phyloP scores from a whole-genome alignment of 768 basidiomycete genomes.

The Piloderma croceum region DNA sequence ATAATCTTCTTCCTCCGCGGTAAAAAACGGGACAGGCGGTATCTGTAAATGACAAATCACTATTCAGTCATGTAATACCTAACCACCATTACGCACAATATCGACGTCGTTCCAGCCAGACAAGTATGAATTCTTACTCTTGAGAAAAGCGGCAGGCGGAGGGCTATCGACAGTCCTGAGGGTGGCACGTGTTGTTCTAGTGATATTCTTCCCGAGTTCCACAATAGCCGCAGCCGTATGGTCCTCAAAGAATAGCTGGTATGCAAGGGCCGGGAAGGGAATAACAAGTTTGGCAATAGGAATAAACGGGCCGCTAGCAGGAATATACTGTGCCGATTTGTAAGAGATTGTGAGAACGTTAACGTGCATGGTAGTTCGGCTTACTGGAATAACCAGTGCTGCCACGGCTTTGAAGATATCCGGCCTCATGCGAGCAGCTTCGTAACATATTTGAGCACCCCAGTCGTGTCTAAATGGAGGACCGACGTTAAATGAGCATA shows the following conservation, averaged over 20 bases:
- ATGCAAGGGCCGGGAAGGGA: slow-evolving; percentile 48
- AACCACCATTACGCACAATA: not conserved
- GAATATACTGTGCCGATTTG: slow-evolving; percentile 47
- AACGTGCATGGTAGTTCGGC: slow-evolving; percentile 9
- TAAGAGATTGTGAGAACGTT: slow-evolving; percentile 1
- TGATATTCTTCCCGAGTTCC: slow-evolving; percentile 53
- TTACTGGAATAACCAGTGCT: slow-evolving; percentile 56
- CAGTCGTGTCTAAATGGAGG: slow-evolving; percentile 72
- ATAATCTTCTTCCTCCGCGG: slow-evolving; percentile 60
- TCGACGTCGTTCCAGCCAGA: no score
- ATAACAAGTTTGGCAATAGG: slow-evolving; percentile 37
- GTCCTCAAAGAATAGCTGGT: slow-evolving; percentile 58
- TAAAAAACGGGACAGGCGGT: slow-evolving; percentile 56
- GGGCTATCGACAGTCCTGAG: slow-evolving; percentile 48
- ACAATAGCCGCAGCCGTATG: slow-evolving; percentile 40
- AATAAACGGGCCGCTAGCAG: slow-evolving; percentile 42
- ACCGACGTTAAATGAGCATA: not conserved
- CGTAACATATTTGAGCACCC: slow-evolving; percentile 64
- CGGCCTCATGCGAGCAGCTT: slow-evolving; percentile 62
- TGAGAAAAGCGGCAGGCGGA: slow-evolving; percentile 52
- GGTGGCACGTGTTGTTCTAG: slow-evolving; percentile 52
- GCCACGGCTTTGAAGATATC: slow-evolving; percentile 57
- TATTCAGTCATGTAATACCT: no score
- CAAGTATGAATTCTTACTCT: slow-evolving; percentile 43
- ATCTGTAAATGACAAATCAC: no score